These are phyloP conservation scores for Botryotinia convoluta DNA, from an alignment of 2,329 filamentous ascomycete species.

Conservation along the genomic window DNA sequence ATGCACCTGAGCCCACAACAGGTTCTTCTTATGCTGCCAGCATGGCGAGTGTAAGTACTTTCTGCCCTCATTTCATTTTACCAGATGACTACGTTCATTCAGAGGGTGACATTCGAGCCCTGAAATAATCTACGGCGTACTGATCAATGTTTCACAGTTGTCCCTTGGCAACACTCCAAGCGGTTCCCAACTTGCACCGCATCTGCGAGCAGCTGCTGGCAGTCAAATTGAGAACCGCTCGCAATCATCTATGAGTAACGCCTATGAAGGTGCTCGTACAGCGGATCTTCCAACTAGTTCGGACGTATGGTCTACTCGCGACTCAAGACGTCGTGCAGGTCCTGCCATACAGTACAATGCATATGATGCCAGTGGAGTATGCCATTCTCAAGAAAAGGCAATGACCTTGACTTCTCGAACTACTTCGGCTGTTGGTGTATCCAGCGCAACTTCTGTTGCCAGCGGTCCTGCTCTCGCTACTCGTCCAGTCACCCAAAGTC, in stretches of 20 bases:
- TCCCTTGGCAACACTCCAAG: not conserved
- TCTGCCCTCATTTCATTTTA: not conserved
- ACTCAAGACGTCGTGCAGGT: conserved; percentile 19
- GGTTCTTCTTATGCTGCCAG: not conserved
- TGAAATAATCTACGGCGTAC: not conserved
- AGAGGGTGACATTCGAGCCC: not conserved
- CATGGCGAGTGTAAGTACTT: not conserved
- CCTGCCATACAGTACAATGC: conserved; percentile 20
- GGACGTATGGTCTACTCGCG: conserved; percentile 19
- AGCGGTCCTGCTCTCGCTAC: not conserved
- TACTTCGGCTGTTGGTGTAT: not conserved
- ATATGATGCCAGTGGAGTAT: conserved; percentile 24
- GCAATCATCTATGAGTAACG: conserved; percentile 27
- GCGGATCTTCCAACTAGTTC: conserved; percentile 1
- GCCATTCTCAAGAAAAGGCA: conserved; percentile 2
- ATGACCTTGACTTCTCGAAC: conserved; percentile 1
- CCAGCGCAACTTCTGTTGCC: not conserved
- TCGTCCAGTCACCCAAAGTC: not conserved
- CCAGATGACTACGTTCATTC: not conserved
- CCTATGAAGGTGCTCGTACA: conserved; percentile 23
- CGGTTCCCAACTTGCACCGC: not conserved
- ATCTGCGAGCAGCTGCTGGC: not conserved
- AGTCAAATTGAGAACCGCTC: conserved; percentile 4
- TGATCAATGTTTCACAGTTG: not conserved
- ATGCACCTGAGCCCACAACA: not conserved